phyloP scores from a whole-genome alignment of 2,329 filamentous ascomycete genomes.

The Talaromyces marneffei region DNA sequence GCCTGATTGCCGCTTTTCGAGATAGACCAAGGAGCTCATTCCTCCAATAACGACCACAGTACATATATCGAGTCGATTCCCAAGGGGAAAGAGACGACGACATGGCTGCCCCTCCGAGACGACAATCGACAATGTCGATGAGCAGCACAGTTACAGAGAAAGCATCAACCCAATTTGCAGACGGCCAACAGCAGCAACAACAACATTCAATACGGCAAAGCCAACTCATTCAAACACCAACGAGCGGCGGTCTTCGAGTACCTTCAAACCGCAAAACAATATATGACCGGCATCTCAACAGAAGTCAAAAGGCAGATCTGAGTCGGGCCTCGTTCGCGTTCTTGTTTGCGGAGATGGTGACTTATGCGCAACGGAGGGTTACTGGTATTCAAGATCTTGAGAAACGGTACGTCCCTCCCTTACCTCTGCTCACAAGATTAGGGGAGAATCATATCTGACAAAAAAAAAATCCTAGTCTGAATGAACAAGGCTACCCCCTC shows the following conservation, averaged over 20 bases:
- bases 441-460: not conserved
- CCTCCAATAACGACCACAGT: not conserved
- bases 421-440: not conserved
- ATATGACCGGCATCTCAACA: slow-evolving; percentile 91
- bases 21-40: not conserved
- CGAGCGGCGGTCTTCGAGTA: slow-evolving; percentile 62
- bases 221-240: slow-evolving; percentile 43
- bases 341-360: slow-evolving; percentile 93
- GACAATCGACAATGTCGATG: slow-evolving; percentile 22
- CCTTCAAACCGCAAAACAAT: slow-evolving; percentile 95
- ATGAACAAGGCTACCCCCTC: slow-evolving; percentile 86
- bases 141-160: slow-evolving; percentile 18
- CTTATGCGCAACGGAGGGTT: slow-evolving; percentile 84
- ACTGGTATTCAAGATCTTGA: slow-evolving; percentile 92
- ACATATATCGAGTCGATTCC: not conserved
- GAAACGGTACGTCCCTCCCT: slow-evolving; percentile 57
- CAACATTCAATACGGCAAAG: slow-evolving; percentile 35
- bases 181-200: slow-evolving; percentile 20
- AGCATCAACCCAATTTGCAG: slow-evolving; percentile 13
- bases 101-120: slow-evolving; percentile 14
- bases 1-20: not conserved
- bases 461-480: slow-evolving; percentile 58
- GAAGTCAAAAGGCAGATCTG: slow-evolving; percentile 78
- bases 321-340: slow-evolving; percentile 94
- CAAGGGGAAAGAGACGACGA: not conserved